These are phyloP conservation scores for Flaveria ramosissima DNA, from an alignment of 129 eudicot genomes.

Conservation along the genomic window DNA sequence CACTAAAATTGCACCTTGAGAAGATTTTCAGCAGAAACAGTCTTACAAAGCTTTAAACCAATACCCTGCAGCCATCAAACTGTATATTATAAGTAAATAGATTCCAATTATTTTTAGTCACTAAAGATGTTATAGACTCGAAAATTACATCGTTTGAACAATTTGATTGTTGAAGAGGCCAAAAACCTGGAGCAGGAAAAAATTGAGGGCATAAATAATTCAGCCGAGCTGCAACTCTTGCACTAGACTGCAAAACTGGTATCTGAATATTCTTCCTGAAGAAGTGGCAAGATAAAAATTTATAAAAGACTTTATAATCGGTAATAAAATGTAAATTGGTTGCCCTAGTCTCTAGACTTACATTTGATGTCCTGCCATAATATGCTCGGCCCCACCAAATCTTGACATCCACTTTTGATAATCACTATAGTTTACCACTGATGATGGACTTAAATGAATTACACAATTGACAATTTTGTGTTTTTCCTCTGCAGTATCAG, in stretches of 20 bases:
- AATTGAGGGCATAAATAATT: slow-evolving; percentile 86
- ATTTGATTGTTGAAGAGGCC: slow-evolving; percentile 52
- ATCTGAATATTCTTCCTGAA: slow-evolving; percentile 78
- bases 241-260: slow-evolving; percentile 78
- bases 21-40: slow-evolving; percentile 77
- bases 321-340: neutral
- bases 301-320: neutral
- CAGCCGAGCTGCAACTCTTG: slow-evolving; percentile 71
- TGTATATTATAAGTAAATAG: neutral
- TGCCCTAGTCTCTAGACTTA: slow-evolving; percentile 35
- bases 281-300: neutral
- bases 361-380: slow-evolving; percentile 88
- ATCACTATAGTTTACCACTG: slow-evolving; percentile 47
- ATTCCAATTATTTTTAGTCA: neutral
- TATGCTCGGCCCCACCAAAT: slow-evolving; percentile 71
- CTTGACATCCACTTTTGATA: slow-evolving; percentile 80
- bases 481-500: slow-evolving; percentile 44
- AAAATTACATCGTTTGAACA: slow-evolving; percentile 48
- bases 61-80: slow-evolving; percentile 46
- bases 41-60: slow-evolving; percentile 35
- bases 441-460: slow-evolving; percentile 75
- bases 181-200: slow-evolving; percentile 93
- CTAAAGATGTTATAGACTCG: neutral
- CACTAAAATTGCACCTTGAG: slow-evolving; percentile 60
- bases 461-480: slow-evolving; percentile 67